Percentiles rank a stretch among this genome's conserved stretches.
Evolutionary conservation across 179 eudicot genomes (phyloP).

Genomic region (Patellifolia procumbens): DNA sequence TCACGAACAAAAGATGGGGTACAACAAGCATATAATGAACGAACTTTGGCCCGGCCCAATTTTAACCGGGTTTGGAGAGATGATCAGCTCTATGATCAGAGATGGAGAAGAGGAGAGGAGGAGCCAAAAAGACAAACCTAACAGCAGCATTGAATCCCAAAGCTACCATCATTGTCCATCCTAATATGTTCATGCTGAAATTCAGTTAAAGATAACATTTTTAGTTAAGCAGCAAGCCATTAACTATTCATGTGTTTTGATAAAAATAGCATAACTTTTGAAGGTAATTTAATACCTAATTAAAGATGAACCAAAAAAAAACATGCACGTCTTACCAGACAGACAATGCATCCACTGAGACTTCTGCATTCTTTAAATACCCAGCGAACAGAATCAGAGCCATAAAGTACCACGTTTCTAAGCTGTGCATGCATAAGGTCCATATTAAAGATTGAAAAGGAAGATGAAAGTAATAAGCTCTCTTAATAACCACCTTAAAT

Average conservation of each 20-base stretch:
- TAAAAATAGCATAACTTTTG: background rate
- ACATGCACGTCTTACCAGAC: slow-evolving; percentile 32
- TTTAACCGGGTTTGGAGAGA: too few relatives aligned
- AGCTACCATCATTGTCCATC: slow-evolving; percentile 63
- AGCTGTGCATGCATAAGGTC: slow-evolving; percentile 17
- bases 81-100: too few relatives aligned
- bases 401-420: slow-evolving; percentile 40
- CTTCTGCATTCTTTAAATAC: slow-evolving; percentile 39
- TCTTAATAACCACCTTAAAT: background rate
- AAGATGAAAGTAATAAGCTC: background rate
- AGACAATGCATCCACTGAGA: slow-evolving; percentile 41
- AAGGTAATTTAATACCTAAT: background rate
- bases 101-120: background rate
- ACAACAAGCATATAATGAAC: too few relatives aligned
- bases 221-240: background rate
- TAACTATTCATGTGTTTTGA: background rate
- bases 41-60: too few relatives aligned
- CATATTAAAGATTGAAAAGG: background rate
- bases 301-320: background rate
- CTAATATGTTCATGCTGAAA: slow-evolving; percentile 59
- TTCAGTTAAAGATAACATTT: background rate
- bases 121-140: slow-evolving; percentile 33
- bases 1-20: too few relatives aligned
- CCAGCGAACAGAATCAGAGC: slow-evolving; percentile 43
- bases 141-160: slow-evolving; percentile 67